A percentile compares a stretch with the other conserved stretches of the same genome.
phyloP scores from a whole-genome alignment of 2,329 filamentous ascomycete genomes.

The Phialophora chinensis region DNA sequence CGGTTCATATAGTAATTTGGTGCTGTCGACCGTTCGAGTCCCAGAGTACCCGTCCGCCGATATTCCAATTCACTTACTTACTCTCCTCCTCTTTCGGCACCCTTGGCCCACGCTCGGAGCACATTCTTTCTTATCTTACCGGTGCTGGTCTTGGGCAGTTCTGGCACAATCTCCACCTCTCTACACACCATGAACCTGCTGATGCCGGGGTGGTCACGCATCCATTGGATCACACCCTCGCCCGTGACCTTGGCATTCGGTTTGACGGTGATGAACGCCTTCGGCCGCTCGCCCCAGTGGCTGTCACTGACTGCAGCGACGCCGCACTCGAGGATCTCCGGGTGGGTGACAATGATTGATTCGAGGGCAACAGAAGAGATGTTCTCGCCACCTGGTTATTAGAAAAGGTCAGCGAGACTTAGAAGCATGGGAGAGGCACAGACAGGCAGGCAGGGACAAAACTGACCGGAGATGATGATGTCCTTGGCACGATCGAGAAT shows the following conservation, averaged over 20 bases:
- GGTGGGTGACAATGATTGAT: constrained; percentile 85
- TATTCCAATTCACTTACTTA: constrained; percentile 19
- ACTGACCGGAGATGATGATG: constrained; percentile 89
- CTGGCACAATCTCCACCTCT: constrained; percentile 77
- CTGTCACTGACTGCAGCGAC: constrained; percentile 86
- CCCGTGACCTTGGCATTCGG: constrained; percentile 65
- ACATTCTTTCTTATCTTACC: constrained; percentile 97
- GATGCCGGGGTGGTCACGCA: constrained; percentile 77
- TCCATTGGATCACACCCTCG: constrained; percentile 82
- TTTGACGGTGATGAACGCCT: constrained; percentile 87
- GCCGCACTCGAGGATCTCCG: constrained; percentile 86
- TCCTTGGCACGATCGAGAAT: constrained; percentile 95
- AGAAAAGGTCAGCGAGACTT: constrained; percentile 7
- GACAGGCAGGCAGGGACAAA: constrained; percentile 20
- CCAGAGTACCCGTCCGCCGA: not conserved
- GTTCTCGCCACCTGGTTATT: constrained; percentile 79
- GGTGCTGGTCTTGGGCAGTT: constrained; percentile 95
- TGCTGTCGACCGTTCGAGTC: not conserved
- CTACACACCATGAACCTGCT: constrained; percentile 86
- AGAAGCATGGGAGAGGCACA: not conserved
- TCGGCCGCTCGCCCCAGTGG: constrained; percentile 95
- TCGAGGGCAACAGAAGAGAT: constrained; percentile 94
- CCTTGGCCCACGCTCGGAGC: constrained; percentile 81
- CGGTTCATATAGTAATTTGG: not conserved
- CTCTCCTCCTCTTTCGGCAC: constrained; percentile 46